Percentiles rank a stretch among this genome's conserved stretches.
Conservation (phyloP, 208 protist species). For the Porcisia deanei region DNA sequence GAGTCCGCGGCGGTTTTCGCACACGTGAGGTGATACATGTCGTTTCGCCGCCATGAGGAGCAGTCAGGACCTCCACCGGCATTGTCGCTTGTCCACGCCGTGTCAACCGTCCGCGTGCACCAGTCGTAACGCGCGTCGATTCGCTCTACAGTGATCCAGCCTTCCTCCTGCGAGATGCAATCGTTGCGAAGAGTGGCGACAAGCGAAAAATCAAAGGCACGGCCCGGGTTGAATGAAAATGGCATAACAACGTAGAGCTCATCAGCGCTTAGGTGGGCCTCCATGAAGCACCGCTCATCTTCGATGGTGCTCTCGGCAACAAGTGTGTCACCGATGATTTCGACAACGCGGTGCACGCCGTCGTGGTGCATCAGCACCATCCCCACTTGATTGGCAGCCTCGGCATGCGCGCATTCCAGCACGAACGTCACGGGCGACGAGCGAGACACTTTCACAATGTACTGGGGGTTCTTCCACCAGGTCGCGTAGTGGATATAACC, state of each 20-base stretch:
- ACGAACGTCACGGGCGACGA: slow-evolving; percentile 45
- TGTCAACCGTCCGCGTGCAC: slow-evolving; percentile 40
- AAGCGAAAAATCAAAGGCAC: slow-evolving; percentile 53
- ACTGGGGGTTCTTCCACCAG: slow-evolving; percentile 90
- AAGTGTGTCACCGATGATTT: slow-evolving; percentile 38
- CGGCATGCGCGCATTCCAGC: slow-evolving; percentile 31
- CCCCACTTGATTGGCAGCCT: slow-evolving; percentile 46
- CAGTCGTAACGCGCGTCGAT: slow-evolving; percentile 76
- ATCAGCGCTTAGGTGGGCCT: slow-evolving; percentile 37
- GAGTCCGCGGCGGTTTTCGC: slow-evolving; percentile 6
- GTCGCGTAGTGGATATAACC: slow-evolving; percentile 80
- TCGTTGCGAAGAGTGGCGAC: slow-evolving; percentile 50
- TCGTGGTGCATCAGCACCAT: slow-evolving; percentile 75
- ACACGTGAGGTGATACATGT: slow-evolving; percentile 59
- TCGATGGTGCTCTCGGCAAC: slow-evolving; percentile 63
- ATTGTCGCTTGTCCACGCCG: slow-evolving; percentile 49
- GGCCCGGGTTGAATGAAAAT: slow-evolving; percentile 74
- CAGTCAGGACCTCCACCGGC: slow-evolving; percentile 46
- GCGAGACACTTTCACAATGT: slow-evolving; percentile 56
- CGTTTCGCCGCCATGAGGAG: slow-evolving; percentile 76
- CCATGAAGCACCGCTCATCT: slow-evolving; percentile 39
- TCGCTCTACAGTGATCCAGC: slow-evolving; percentile 69
- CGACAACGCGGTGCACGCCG: slow-evolving; percentile 58
- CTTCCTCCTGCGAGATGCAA: slow-evolving; percentile 36
- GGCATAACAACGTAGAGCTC: slow-evolving; percentile 81